Base-by-base conservation (phyloP, 768 basidiomycete genomes). In the Termitomyces sp. region DNA sequence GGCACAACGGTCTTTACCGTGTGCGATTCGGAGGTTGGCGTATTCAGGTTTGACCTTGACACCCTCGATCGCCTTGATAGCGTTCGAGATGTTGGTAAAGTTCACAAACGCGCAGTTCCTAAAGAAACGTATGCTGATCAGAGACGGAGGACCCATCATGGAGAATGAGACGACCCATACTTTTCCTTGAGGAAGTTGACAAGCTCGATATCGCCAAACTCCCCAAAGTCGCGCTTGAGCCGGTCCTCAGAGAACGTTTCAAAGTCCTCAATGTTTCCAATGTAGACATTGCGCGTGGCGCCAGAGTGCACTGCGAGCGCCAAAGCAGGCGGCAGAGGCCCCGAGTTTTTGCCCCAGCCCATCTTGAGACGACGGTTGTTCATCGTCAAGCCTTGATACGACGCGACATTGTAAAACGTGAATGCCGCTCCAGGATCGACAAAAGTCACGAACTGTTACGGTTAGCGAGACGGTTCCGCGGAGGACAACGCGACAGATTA, bases 301-400 rank as follows among this genome's bases (percentile, higher is more conserved):
- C 97, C 97, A 0, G 85, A 81, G 67, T 95, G 91, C 2, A 99
- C 90, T 0, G 93, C 90, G 58, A 95, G 78, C 28, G 92, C 88
- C 38, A 97, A 78, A 2, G 85, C 81, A 15, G 94, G 88, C 17
- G 87, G 81, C 15, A 96, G 77, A 17, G 93, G 88, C 5, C 93
- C 94, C 15, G 92, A 87, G 65, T 90, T 90, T 80, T 96, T 98
- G 55, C 96, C 96, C 97, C 96, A 99, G 45, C 96, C 95, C 62
- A 98, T 85, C 77, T 98, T 98, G 59, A 98, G 81, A 26, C 94
- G 85, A 42, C 95, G 87, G 70, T 93, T 92, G 76, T 93, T 95
- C 56, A 98, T 77, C 22, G 88, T 92, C 53, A 99, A 76, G 6
- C 95, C 94, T 61, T 93, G 88, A 66, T 85, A 88, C 1, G 87